phyloP scores from a whole-genome alignment of 2,329 filamentous ascomycete genomes.

The Lomentospora prolificans region DNA sequence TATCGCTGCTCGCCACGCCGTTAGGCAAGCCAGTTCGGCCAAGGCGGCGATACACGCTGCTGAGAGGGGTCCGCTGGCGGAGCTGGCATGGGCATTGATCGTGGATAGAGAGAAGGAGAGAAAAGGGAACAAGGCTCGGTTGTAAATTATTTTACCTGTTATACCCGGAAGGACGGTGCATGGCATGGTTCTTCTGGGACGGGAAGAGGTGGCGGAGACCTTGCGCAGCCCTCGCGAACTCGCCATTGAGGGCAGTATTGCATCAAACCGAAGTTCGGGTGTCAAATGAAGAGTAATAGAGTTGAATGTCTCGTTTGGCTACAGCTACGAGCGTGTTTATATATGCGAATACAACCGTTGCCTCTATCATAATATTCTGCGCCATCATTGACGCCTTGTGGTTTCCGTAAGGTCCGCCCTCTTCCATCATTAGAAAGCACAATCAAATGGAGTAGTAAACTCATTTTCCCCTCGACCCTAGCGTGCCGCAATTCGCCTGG shows the following conservation, averaged over 20 bases:
- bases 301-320: not conserved
- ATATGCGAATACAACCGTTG: not conserved
- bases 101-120: constrained; percentile 20
- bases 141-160: not conserved
- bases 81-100: constrained; percentile 70
- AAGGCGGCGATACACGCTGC: constrained; percentile 64
- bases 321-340: not conserved
- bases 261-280: not conserved
- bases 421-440: too few relatives aligned
- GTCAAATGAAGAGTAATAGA: not conserved
- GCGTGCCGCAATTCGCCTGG: not conserved
- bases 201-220: too few relatives aligned
- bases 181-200: too few relatives aligned
- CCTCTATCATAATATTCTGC: not conserved
- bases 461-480: not conserved
- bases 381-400: not conserved
- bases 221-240: too few relatives aligned
- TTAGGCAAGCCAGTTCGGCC: constrained; percentile 80
- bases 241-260: too few relatives aligned
- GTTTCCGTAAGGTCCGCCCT: not conserved
- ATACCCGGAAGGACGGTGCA: too few relatives aligned
- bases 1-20: constrained; percentile 79
- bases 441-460: not conserved
- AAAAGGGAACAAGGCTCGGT: not conserved
- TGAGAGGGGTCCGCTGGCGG: constrained; percentile 61